Evolutionary conservation across 345 rosid genomes (phyloP).

Genomic region (Trapa bicornis): DNA sequence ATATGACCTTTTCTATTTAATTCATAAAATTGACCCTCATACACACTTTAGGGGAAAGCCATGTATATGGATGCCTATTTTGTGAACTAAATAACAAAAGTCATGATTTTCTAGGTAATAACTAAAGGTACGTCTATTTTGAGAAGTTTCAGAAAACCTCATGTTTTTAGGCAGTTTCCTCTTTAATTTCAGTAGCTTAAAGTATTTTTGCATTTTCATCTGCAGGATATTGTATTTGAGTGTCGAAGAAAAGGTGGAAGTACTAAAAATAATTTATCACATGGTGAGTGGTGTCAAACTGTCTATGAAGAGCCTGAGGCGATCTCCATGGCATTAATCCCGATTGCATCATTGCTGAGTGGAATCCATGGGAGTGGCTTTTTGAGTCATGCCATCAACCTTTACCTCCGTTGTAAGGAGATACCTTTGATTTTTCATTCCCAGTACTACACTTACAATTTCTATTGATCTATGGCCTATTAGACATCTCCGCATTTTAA

Average conservation of each 20-base stretch:
- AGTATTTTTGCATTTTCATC: conserved; percentile 2
- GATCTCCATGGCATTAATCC: conserved; percentile 39
- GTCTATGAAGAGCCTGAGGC: conserved; percentile 37
- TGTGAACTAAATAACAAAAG: no score
- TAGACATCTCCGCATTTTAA: neutral
- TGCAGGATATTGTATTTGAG: conserved; percentile 27
- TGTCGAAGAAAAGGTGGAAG: conserved; percentile 38
- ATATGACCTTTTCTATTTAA: no score
- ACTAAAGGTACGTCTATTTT: no score
- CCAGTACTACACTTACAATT: neutral
- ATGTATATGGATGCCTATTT: no score
- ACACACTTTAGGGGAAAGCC: no score
- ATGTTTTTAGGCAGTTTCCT: no score
- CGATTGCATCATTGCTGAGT: conserved; percentile 33
- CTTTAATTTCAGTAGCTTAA: neutral
- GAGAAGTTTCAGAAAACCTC: no score
- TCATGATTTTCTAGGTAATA: no score
- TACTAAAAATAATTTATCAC: conserved; percentile 17
- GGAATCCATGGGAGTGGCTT: conserved; percentile 40
- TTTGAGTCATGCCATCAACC: conserved; percentile 45
- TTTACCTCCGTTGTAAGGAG: conserved; percentile 32
- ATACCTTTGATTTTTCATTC: neutral
- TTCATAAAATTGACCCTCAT: no score
- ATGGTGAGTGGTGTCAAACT: conserved; percentile 31
- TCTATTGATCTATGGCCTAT: neutral